Conservation (phyloP, 2,329 filamentous ascomycete genomes). For the Capronia epimyces region DNA sequence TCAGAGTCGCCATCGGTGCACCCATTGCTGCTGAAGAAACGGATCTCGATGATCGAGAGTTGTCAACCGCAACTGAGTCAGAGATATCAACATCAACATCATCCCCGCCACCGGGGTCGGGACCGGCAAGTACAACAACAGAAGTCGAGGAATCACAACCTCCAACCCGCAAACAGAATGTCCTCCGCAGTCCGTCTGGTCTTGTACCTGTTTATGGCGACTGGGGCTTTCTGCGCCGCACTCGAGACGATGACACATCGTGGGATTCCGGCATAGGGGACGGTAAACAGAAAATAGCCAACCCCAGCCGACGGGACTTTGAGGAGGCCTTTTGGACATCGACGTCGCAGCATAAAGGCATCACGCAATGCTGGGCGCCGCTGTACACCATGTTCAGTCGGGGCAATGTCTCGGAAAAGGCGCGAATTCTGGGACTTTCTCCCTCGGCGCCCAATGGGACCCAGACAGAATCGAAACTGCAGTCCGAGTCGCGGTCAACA, state of each 20-base stretch:
- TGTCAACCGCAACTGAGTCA: background rate
- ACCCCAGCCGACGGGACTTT: slow-evolving; percentile 52
- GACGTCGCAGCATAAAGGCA: slow-evolving; percentile 68
- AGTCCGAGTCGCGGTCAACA: background rate
- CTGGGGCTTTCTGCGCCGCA: slow-evolving; percentile 54
- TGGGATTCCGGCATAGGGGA: background rate
- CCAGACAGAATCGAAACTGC: background rate
- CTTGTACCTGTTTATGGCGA: slow-evolving; percentile 66
- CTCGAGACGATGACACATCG: background rate
- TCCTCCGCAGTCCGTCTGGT: slow-evolving; percentile 66
- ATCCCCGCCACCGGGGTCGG: too few species aligned
- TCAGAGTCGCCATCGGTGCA: background rate
- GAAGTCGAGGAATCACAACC: background rate
- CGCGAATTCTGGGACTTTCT: slow-evolving; percentile 56
- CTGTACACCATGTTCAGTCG: slow-evolving; percentile 90
- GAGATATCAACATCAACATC: too few species aligned
- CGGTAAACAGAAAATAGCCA: slow-evolving; percentile 22
- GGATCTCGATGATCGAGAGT: background rate
- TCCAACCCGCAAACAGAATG: slow-evolving; percentile 51
- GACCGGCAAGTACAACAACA: too few species aligned
- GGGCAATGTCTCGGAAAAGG: slow-evolving; percentile 86
- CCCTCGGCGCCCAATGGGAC: background rate
- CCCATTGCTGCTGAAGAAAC: background rate
- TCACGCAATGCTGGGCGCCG: slow-evolving; percentile 81
- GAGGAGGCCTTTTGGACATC: slow-evolving; percentile 68